phyloP scores from a whole-genome alignment of 768 basidiomycete genomes.

The Glaciozyma antarctica region DNA sequence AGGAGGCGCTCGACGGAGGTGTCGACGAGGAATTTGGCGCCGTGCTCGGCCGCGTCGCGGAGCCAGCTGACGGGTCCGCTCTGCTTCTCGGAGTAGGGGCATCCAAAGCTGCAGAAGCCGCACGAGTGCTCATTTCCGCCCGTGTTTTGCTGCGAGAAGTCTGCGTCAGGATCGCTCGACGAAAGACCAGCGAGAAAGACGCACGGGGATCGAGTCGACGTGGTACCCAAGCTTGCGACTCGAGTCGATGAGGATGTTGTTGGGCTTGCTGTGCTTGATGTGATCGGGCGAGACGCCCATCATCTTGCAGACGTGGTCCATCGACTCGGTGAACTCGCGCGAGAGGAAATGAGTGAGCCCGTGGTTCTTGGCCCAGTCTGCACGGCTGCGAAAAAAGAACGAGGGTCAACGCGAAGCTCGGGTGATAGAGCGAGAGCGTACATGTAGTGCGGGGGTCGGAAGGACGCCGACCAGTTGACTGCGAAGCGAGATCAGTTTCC shows the following conservation, averaged over 20 bases:
- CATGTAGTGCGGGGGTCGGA: conserved; percentile 35
- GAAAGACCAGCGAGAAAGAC: neutral
- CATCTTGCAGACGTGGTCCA: conserved; percentile 30
- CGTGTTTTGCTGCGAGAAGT: conserved; percentile 28
- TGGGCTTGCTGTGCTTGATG: conserved; percentile 30
- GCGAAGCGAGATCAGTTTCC: neutral
- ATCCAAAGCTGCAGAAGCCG: conserved; percentile 33
- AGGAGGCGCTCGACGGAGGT: conserved; percentile 28
- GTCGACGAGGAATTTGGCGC: conserved; percentile 27
- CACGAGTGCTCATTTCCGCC: conserved; percentile 27
- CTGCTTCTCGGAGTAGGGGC: conserved; percentile 30
- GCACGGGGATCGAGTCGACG: conserved; percentile 14
- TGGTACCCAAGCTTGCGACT: conserved; percentile 26
- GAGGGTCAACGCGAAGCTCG: too few species aligned
- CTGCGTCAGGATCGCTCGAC: neutral
- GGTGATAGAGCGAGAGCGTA: too few species aligned
- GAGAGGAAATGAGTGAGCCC: conserved; percentile 30
- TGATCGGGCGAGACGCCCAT: conserved; percentile 32
- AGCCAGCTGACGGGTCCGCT: conserved; percentile 28
- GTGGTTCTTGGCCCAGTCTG: conserved; percentile 36
- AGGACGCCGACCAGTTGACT: conserved; percentile 37
- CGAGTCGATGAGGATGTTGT: conserved; percentile 16
- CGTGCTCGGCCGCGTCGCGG: conserved; percentile 26
- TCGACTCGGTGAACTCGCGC: conserved; percentile 18
- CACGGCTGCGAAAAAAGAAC: conserved; percentile 7